A percentile compares a stretch with the other conserved stretches of the same genome.
These are phyloP conservation scores for Aspergillus jensenii DNA, from an alignment of 2,329 filamentous ascomycete species.

Conservation along the genomic window DNA sequence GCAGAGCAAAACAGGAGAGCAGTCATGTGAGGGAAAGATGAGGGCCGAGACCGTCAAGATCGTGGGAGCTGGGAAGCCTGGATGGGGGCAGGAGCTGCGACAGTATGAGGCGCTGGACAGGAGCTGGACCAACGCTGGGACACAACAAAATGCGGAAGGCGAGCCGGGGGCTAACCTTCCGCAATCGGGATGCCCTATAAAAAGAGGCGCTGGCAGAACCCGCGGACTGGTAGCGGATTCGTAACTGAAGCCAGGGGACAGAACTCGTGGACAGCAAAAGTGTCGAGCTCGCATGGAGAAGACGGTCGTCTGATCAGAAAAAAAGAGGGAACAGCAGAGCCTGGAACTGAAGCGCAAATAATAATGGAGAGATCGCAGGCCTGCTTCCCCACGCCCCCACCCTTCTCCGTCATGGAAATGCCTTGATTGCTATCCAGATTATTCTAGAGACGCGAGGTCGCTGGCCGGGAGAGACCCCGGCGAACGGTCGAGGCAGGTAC, in stretches of 20 bases:
- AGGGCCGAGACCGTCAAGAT: not conserved
- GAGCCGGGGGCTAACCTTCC: not conserved
- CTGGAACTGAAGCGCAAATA: constrained; percentile 11
- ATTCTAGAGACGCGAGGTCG: not conserved
- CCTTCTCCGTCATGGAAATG: constrained; percentile 23
- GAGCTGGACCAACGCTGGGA: not conserved
- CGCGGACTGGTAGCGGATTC: not conserved
- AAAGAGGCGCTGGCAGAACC: not conserved
- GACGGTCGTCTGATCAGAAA: constrained; percentile 26
- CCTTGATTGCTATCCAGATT: constrained; percentile 3
- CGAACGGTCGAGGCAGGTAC: not conserved
- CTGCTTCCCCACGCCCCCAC: constrained; percentile 27
- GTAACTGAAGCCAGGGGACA: constrained; percentile 12
- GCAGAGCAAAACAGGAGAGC: not conserved
- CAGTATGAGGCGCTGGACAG: not conserved
- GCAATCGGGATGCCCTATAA: not conserved
- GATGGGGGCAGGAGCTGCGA: too few species aligned
- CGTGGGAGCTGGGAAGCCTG: too few species aligned
- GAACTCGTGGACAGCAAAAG: constrained; percentile 4
- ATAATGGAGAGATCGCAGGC: constrained; percentile 3
- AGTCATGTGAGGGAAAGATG: constrained; percentile 2
- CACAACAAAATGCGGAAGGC: not conserved
- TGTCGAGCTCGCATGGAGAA: constrained; percentile 11
- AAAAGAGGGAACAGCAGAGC: constrained; percentile 16
- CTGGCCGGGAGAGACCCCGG: not conserved